These are phyloP conservation scores for Malassezia arunalokei DNA, from an alignment of 1,284 basidiomycete genomes.

Conservation along the genomic window DNA sequence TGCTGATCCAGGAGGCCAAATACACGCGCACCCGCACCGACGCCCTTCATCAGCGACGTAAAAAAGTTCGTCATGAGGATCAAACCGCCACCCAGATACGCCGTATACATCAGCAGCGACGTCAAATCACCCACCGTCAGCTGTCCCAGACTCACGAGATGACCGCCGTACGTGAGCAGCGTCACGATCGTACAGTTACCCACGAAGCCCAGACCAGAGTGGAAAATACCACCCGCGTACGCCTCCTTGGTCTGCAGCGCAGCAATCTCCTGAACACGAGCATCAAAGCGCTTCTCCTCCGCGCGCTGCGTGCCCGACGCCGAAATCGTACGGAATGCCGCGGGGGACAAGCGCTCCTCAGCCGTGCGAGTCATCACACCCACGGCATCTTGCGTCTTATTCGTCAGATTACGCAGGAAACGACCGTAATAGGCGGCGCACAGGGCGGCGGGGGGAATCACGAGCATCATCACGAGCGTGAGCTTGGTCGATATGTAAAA, in stretches of 20 bases:
- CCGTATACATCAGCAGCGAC: slow-evolving; percentile 81
- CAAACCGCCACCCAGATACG: slow-evolving; percentile 62
- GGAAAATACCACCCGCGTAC: slow-evolving; percentile 79
- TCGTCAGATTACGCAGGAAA: slow-evolving; percentile 81
- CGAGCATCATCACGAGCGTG: slow-evolving; percentile 79
- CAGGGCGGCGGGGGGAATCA: slow-evolving; percentile 87
- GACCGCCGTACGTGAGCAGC: slow-evolving; percentile 82
- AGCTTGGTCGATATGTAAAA: slow-evolving; percentile 82
- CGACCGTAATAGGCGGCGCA: slow-evolving; percentile 93
- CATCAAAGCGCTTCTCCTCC: slow-evolving; percentile 54
- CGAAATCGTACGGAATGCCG: slow-evolving; percentile 77
- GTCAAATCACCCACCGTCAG: slow-evolving; percentile 55
- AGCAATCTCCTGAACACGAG: slow-evolving; percentile 60
- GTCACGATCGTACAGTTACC: slow-evolving; percentile 85
- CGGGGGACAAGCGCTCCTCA: slow-evolving; percentile 68
- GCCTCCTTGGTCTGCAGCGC: slow-evolving; percentile 74
- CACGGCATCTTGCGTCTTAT: slow-evolving; percentile 81
- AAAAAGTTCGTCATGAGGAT: slow-evolving; percentile 48
- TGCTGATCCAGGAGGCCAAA: slow-evolving; percentile 75
- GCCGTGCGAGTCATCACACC: slow-evolving; percentile 81
- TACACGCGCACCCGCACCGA: slow-evolving; percentile 81
- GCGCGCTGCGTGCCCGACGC: slow-evolving; percentile 66
- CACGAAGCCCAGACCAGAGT: slow-evolving; percentile 73
- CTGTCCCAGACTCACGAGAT: slow-evolving; percentile 69
- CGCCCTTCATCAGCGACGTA: slow-evolving; percentile 54